A percentile compares a stretch with the other conserved stretches of the same genome.
These are phyloP conservation scores for Xerocomellus intermedius DNA, from an alignment of 768 basidiomycete species.

Conservation along the genomic window DNA sequence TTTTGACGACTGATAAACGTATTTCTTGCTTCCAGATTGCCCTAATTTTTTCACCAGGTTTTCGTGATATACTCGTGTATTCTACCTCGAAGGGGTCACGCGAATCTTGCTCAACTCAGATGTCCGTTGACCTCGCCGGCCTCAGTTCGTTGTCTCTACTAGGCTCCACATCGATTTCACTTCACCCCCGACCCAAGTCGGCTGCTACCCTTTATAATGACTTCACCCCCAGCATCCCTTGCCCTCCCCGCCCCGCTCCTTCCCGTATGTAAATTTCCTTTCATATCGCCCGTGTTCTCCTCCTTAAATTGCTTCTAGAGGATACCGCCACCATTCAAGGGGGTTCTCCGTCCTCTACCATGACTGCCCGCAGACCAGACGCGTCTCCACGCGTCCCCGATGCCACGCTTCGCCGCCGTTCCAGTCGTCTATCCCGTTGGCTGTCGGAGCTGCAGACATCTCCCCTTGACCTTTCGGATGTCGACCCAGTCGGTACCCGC, in stretches of 20 bases:
- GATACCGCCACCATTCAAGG: constrained; percentile 12
- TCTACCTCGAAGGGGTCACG: constrained; percentile 5
- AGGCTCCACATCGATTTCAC: constrained; percentile 16
- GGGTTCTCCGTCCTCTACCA: constrained; percentile 32
- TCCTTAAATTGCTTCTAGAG: constrained; percentile 32
- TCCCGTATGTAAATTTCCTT: constrained; percentile 23
- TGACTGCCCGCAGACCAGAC: constrained; percentile 27
- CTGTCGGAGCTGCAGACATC: constrained; percentile 39
- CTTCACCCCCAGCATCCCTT: neutral
- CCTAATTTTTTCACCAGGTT: constrained; percentile 8
- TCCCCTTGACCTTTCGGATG: constrained; percentile 19
- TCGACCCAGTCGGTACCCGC: constrained; percentile 28
- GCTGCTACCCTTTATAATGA: constrained; percentile 23
- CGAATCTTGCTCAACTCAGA: constrained; percentile 7
- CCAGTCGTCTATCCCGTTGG: constrained; percentile 45
- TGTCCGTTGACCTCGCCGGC: constrained; percentile 25
- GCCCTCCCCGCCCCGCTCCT: neutral
- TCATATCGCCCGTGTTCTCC: constrained; percentile 29
- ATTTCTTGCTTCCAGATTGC: constrained; percentile 10
- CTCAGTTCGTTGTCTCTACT: constrained; percentile 15
- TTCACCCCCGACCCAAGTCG: constrained; percentile 11
- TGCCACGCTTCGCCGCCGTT: constrained; percentile 32
- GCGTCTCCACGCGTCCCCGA: constrained; percentile 23
- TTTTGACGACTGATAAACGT: constrained; percentile 29
- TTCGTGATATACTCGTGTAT: constrained; percentile 17